Evolutionary conservation across 352 stramenopile species (phyloP).

Genomic region (Phytopythium sindhum): DNA sequence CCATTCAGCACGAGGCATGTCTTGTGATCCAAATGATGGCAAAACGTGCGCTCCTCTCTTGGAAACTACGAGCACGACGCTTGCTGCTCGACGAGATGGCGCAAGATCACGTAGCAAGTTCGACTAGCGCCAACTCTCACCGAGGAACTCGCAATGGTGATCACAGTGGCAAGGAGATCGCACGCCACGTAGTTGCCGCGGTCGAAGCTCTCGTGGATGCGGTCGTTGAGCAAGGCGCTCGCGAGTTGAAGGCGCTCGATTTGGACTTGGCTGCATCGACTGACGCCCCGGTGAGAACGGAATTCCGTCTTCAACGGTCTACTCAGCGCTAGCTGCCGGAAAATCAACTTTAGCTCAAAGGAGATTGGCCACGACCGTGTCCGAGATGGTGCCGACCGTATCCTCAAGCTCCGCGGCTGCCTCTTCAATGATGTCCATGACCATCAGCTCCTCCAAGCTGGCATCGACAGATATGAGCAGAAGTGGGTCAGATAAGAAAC

Average conservation of each 20-base stretch:
- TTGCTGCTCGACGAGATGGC: slow-evolving; percentile 1
- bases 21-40: slow-evolving; percentile 31
- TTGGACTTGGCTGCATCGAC: background rate
- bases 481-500: background rate
- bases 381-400: slow-evolving; percentile 33
- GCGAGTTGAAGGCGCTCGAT: background rate
- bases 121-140: background rate
- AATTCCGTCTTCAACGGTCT: slow-evolving; percentile 2
- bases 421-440: slow-evolving; percentile 39
- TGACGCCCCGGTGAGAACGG: background rate
- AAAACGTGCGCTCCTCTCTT: background rate
- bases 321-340: background rate
- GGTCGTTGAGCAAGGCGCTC: background rate
- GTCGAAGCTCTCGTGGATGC: background rate
- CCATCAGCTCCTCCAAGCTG: slow-evolving; percentile 41
- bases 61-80: slow-evolving; percentile 13
- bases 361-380: slow-evolving; percentile 32
- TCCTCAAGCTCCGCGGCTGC: slow-evolving; percentile 32
- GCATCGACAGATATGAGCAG: background rate
- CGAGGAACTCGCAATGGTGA: background rate
- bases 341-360: slow-evolving; percentile 8
- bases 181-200: background rate
- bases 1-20: slow-evolving; percentile 27
- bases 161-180: background rate
- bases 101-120: background rate